Conservation (phyloP, 2,329 filamentous ascomycete species). For the Fusarium nanum region DNA sequence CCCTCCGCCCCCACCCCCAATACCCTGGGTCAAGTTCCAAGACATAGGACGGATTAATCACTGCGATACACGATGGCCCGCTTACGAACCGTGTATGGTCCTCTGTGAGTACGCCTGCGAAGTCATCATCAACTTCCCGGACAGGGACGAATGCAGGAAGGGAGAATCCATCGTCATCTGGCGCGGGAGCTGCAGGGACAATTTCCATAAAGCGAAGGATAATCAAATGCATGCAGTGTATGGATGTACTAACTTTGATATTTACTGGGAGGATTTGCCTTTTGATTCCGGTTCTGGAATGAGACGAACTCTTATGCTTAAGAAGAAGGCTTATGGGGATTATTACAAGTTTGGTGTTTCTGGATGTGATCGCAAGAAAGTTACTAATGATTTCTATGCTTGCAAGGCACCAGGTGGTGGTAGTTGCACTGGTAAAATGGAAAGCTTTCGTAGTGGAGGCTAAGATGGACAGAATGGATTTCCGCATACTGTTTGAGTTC, state of each 20-base stretch:
- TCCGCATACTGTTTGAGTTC: too few relatives aligned
- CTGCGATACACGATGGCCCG: neutral
- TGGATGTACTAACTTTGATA: too few relatives aligned
- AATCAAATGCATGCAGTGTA: accelerated
- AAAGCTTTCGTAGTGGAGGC: too few relatives aligned
- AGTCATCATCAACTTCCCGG: too few relatives aligned
- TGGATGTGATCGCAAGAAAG: neutral
- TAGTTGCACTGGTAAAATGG: neutral
- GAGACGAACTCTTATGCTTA: too few relatives aligned
- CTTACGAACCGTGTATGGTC: too few relatives aligned
- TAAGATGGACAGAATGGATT: too few relatives aligned
- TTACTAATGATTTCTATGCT: accelerated
- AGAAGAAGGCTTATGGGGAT: too few relatives aligned
- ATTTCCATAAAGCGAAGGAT: neutral
- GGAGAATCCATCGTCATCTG: neutral
- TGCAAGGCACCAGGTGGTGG: neutral
- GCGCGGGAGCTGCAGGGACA: neutral
- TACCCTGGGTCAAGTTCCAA: neutral
- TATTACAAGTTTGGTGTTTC: neutral
- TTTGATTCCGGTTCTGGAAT: too few relatives aligned
- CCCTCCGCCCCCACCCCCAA: accelerated
- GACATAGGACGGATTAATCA: neutral
- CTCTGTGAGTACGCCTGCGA: accelerated
- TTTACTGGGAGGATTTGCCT: too few relatives aligned
- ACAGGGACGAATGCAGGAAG: neutral